Conservation (phyloP, 1,284 basidiomycete species). For the Schizophyllum commune region DNA sequence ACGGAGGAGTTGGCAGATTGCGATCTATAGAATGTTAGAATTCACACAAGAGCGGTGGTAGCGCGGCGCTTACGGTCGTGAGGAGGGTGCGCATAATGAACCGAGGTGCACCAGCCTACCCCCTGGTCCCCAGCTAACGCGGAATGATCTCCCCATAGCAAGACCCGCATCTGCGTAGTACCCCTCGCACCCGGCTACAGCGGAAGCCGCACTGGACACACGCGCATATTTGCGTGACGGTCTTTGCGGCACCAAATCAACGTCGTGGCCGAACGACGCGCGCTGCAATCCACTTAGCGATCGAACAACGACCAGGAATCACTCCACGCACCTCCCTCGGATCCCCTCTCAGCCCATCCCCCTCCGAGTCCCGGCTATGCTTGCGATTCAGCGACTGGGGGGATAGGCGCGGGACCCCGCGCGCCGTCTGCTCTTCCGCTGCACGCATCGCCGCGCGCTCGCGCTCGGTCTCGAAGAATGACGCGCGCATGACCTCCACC, state of each 20-base stretch:
- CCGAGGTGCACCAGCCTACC: constrained; percentile 76
- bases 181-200: constrained; percentile 57
- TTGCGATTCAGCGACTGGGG: constrained; percentile 43
- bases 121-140: constrained; percentile 85
- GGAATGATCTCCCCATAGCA: constrained; percentile 81
- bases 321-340: constrained; percentile 49
- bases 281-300: constrained; percentile 36
- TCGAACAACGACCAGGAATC: constrained; percentile 2
- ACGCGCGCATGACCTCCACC: constrained; percentile 88
- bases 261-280: constrained; percentile 67
- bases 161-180: constrained; percentile 76
- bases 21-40: constrained; percentile 27
- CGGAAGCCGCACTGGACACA: constrained; percentile 57
- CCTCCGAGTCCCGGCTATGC: constrained; percentile 71
- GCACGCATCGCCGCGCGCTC: constrained; percentile 54
- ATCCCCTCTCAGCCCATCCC: constrained; percentile 55
- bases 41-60: constrained; percentile 9
- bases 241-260: constrained; percentile 52
- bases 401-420: constrained; percentile 26
- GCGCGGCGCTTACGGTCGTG: constrained; percentile 27
- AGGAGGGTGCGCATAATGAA: constrained; percentile 50
- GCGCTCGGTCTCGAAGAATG: constrained; percentile 72
- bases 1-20: constrained; percentile 51
- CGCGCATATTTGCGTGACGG: constrained; percentile 69
- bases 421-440: constrained; percentile 31